Percentiles rank a stretch among this genome's conserved stretches.
Conservation (phyloP, 2,329 filamentous ascomycete genomes). For the Ophiostoma pallidulum region DNA sequence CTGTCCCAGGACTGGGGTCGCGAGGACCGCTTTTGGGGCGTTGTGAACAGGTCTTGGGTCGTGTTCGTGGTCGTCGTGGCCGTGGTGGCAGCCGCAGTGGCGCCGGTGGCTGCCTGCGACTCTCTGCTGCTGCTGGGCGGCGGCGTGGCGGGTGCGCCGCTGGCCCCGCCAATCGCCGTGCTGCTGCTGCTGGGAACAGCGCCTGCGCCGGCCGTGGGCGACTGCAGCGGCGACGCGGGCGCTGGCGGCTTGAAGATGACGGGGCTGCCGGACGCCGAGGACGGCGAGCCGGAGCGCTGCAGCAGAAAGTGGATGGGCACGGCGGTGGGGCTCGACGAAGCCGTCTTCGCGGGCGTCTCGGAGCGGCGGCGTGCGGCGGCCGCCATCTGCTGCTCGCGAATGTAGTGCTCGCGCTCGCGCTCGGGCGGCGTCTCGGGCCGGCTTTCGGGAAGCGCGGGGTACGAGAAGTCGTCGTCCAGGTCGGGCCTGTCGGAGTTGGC, state of each 20-base stretch:
- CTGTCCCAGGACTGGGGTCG: slow-evolving; percentile 54
- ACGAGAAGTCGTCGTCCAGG: slow-evolving; percentile 26
- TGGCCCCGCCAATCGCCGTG: not conserved
- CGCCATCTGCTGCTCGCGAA: slow-evolving; percentile 25
- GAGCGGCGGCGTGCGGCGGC: slow-evolving; percentile 37
- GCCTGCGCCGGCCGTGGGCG: slow-evolving; percentile 8
- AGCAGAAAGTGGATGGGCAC: slow-evolving; percentile 49
- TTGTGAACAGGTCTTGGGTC: slow-evolving; percentile 12
- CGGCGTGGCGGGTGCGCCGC: not conserved
- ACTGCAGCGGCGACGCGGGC: slow-evolving; percentile 26
- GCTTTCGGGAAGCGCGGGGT: slow-evolving; percentile 51
- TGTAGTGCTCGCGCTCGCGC: slow-evolving; percentile 28
- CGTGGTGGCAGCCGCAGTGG: not conserved
- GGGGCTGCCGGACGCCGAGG: slow-evolving; percentile 24
- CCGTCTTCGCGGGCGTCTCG: slow-evolving; percentile 40
- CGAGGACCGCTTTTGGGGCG: slow-evolving; percentile 29
- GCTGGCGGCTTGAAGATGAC: not conserved
- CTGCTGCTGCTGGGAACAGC: not conserved
- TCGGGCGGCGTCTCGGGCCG: slow-evolving; percentile 48
- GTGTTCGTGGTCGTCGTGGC: not conserved
- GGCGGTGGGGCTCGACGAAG: slow-evolving; percentile 41
- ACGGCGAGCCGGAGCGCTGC: slow-evolving; percentile 35
- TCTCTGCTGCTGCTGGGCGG: too few relatives aligned
- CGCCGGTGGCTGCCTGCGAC: too few relatives aligned
- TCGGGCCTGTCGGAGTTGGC: slow-evolving; percentile 20